These are phyloP conservation scores for Volvox africanus DNA, from an alignment of 139 green algal species.

Conservation along the genomic window DNA sequence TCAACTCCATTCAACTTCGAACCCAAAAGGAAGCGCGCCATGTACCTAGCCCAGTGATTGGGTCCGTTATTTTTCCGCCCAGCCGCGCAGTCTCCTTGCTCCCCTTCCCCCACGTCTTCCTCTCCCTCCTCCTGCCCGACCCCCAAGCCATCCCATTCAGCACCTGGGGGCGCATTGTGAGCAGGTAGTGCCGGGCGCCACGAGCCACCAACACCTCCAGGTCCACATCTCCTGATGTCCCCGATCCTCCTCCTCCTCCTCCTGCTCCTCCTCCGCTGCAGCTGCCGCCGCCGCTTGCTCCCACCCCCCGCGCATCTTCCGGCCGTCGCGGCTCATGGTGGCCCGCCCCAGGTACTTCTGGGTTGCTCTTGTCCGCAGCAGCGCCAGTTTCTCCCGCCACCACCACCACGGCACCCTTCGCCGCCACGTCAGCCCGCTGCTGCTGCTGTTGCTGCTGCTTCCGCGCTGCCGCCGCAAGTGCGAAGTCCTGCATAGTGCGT, in stretches of 20 bases:
- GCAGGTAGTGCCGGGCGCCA: slow-evolving; percentile 25
- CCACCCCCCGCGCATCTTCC: neutral
- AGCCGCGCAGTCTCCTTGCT: too few species aligned
- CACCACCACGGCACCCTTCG: neutral
- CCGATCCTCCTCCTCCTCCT: too few species aligned
- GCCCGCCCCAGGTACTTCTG: too few species aligned
- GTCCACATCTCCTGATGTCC: neutral
- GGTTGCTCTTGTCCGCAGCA: too few species aligned
- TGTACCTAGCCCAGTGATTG: too few species aligned
- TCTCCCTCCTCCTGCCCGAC: too few species aligned
- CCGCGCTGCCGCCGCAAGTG: neutral
- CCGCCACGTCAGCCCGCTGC: neutral
- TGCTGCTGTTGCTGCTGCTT: slow-evolving; percentile 7
- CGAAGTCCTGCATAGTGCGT: slow-evolving; percentile 52
- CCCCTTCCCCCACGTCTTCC: too few species aligned
- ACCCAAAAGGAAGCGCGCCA: too few species aligned
- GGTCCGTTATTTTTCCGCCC: too few species aligned
- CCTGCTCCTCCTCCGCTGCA: neutral
- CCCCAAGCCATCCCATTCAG: too few species aligned
- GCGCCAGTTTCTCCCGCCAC: neutral
- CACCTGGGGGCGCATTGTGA: slow-evolving; percentile 36
- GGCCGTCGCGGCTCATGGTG: neutral
- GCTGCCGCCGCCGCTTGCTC: neutral
- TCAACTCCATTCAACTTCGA: too few species aligned
- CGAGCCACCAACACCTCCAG: slow-evolving; percentile 9